These are phyloP conservation scores for Sesbania bispinosa DNA, from an alignment of 306 rosid genomes.

Conservation along the genomic window DNA sequence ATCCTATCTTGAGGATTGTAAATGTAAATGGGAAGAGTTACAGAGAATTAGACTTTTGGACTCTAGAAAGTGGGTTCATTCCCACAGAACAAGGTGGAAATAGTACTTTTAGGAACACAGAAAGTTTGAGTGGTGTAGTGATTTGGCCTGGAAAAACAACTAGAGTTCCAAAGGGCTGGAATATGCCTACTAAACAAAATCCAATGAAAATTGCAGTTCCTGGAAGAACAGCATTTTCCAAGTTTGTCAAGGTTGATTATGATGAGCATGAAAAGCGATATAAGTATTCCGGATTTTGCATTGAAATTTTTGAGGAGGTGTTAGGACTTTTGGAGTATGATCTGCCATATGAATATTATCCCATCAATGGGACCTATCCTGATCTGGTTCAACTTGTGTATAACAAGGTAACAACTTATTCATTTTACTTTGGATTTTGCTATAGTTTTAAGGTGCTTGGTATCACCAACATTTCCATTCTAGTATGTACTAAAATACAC, in stretches of 20 bases:
- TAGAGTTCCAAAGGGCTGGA: conserved; percentile 61
- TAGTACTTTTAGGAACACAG: conserved; percentile 3
- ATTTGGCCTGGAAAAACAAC: conserved; percentile 63
- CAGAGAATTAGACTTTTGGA: conserved; percentile 59
- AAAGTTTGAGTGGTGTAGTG: conserved; percentile 30
- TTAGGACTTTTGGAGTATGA: conserved; percentile 33
- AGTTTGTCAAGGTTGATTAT: conserved; percentile 53
- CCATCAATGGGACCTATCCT: conserved; percentile 34
- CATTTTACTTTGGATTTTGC: not conserved
- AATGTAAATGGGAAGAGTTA: conserved; percentile 44
- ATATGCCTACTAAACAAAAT: conserved; percentile 43
- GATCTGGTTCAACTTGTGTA: conserved; percentile 49
- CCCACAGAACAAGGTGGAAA: not conserved
- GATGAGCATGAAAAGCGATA: not conserved
- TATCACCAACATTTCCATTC: not conserved
- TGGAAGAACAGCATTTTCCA: conserved; percentile 47
- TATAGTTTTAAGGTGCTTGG: not conserved
- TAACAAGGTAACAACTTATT: conserved; percentile 43
- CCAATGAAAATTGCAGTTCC: conserved; percentile 66
- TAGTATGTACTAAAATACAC: not conserved
- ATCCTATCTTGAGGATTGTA: conserved; percentile 44
- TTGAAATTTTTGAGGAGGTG: conserved; percentile 37
- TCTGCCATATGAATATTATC: conserved; percentile 37
- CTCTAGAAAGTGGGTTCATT: conserved; percentile 34
- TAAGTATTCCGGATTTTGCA: conserved; percentile 56